A percentile compares a stretch with the other conserved stretches of the same genome.
Conservation (phyloP, 352 stramenopile species). For the Pythium phragmiticola region DNA sequence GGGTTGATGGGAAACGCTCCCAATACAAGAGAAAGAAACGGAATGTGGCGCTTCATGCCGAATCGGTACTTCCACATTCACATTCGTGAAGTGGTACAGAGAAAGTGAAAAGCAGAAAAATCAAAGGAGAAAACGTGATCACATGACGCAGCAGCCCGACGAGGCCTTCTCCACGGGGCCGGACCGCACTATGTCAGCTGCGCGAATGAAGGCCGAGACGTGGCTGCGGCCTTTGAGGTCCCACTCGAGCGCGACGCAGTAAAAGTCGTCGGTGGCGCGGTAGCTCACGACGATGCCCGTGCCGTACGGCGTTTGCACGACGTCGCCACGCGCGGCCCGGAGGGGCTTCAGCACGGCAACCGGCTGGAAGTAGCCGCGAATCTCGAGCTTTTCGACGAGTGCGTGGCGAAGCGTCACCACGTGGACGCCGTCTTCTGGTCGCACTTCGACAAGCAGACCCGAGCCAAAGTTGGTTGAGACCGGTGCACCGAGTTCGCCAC, state of each 20-base stretch:
- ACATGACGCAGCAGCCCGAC: conserved; percentile 75
- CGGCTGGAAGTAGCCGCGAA: conserved; percentile 65
- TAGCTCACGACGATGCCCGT: conserved; percentile 71
- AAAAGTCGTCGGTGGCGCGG: conserved; percentile 57
- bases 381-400: conserved; percentile 41
- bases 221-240: conserved; percentile 50
- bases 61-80: neutral
- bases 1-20: too few species aligned
- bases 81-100: neutral
- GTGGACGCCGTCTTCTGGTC: conserved; percentile 65
- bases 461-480: conserved; percentile 73
- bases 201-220: conserved; percentile 61
- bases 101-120: conserved; percentile 6
- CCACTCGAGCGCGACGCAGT: conserved; percentile 72
- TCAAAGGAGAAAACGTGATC: conserved; percentile 20
- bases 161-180: conserved; percentile 55
- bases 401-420: conserved; percentile 63
- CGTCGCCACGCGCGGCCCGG: conserved; percentile 68
- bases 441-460: conserved; percentile 56
- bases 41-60: too few species aligned
- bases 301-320: conserved; percentile 79
- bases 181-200: conserved; percentile 51
- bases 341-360: conserved; percentile 49
- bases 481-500: conserved; percentile 53
- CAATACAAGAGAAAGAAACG: neutral